phyloP scores from a whole-genome alignment of 495 filamentous ascomycete species.

The Podospora australis region DNA sequence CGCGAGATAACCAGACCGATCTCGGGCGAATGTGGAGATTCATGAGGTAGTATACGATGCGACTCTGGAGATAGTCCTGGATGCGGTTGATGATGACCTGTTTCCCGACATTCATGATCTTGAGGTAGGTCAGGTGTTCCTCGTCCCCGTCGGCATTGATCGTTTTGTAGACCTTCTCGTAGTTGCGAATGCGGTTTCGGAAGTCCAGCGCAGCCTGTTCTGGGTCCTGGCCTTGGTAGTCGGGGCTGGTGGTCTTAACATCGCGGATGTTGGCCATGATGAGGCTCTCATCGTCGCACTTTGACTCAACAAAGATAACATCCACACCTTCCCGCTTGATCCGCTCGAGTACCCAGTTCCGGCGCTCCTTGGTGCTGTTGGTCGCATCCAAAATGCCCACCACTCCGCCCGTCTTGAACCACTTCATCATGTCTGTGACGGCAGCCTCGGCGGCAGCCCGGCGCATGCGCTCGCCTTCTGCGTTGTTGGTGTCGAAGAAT shows the following conservation, averaged over 20 bases:
- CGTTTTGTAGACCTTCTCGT: conserved; percentile 91
- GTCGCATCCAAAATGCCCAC: conserved; percentile 94
- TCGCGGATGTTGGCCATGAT: conserved; percentile 97
- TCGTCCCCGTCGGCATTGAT: conserved; percentile 74
- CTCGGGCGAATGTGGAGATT: conserved; percentile 97
- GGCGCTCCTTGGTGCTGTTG: conserved; percentile 83
- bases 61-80: conserved; percentile 90
- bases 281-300: conserved; percentile 88
- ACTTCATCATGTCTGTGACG: conserved; percentile 82
- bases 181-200: conserved; percentile 87
- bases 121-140: conserved; percentile 80
- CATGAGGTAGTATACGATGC: conserved; percentile 96
- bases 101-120: conserved; percentile 91
- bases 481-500: conserved; percentile 87
- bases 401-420: conserved; percentile 72
- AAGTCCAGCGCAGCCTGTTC: conserved; percentile 87
- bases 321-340: conserved; percentile 70
- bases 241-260: conserved; percentile 93
- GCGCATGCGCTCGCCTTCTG: conserved; percentile 83
- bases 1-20: conserved; percentile 92
- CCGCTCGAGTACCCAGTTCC: conserved; percentile 81
- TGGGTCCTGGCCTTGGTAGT: conserved; percentile 91
- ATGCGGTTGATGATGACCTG: conserved; percentile 97
- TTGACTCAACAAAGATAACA: conserved; percentile 89
- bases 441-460: conserved; percentile 83